Evolutionary conservation across 495 filamentous ascomycete species (phyloP), one percentile per base, ranked within the genome.

Genomic region (Trichoderma erinaceum): DNA sequence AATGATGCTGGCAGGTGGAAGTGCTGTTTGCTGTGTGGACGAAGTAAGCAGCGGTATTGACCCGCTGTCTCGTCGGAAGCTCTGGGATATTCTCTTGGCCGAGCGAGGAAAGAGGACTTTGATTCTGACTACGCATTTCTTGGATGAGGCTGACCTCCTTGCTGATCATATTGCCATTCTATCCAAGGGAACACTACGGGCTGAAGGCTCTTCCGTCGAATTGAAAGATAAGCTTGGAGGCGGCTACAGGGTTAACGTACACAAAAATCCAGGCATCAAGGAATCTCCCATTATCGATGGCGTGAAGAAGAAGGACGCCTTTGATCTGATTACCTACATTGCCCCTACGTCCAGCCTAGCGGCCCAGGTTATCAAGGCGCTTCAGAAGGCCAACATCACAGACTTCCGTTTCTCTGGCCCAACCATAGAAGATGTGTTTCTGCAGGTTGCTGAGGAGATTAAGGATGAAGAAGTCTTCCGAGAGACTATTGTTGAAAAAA

Each of bases 1-100:
- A n/a, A 92, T 94, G 86, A 96, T 95, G 91, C 86, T 97, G 66
- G 92, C 90, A 29, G 92, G 92, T 48, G 92, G 91, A 21, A 91
- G 88, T 69, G 85, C 83, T 18, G 87, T 97, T 8, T 97, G 92
- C 75, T 93, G 91, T 75, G 88, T 97, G 10, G 92, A 97, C 73
- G 92, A 97, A 73, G 91, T 94, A 5, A 91, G 88, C 16, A 89
- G 86, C 64, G 92, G 92, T 7, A 79, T 97, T 12, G 92, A 97
- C 73, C 92, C 92, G 0, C 81, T 97, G 16, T 89, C 86, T 50
- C 79, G 92, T 18, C 79, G 91, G 12, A 96, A 93, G 76, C 89
- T 96, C 66, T 97, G 92, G 92, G 90, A 94, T 70, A 97, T 97
- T 66, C 77, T 97, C 21, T 79, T 96, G 4, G 89, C 87, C 1